These are phyloP conservation scores for Staphylotrichum tortipilum DNA, from an alignment of 495 filamentous ascomycete species.

Conservation along the genomic window DNA sequence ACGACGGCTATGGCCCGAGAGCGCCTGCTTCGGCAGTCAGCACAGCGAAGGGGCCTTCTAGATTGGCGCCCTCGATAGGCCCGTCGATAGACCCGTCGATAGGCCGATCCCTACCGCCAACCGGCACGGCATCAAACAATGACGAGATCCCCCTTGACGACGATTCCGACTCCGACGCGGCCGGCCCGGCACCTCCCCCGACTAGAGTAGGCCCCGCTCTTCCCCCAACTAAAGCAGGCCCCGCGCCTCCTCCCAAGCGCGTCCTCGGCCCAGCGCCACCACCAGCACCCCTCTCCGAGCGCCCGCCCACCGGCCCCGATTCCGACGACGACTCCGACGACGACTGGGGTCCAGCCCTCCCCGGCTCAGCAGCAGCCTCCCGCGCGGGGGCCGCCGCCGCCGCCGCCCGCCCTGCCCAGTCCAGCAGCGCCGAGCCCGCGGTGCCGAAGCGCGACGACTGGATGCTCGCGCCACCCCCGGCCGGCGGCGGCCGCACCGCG, in stretches of 20 bases:
- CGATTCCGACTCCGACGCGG: constrained; percentile 15
- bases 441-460: constrained; percentile 66
- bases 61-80: constrained; percentile 18
- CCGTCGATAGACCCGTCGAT: constrained; percentile 22
- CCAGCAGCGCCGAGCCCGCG: constrained; percentile 18
- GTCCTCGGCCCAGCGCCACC: constrained; percentile 38
- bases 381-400: constrained; percentile 19
- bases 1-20: constrained; percentile 31
- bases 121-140: constrained; percentile 16
- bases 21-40: constrained; percentile 10
- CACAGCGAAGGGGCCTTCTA: constrained; percentile 2
- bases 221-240: constrained; percentile 10
- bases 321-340: constrained; percentile 17
- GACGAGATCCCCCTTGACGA: constrained; percentile 25
- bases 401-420: constrained; percentile 11
- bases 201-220: constrained; percentile 11
- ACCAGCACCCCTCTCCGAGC: constrained; percentile 33
- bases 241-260: constrained; percentile 25
- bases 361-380: constrained; percentile 34
- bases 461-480: constrained; percentile 89
- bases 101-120: constrained; percentile 26
- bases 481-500: constrained; percentile 52
- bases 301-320: constrained; percentile 28
- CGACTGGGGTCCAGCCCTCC: constrained; percentile 72
- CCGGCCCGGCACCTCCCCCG: constrained; percentile 16